Percentiles rank a stretch among this genome's conserved stretches.
phyloP scores from a whole-genome alignment of 2,329 filamentous ascomycete species.

The Claviceps sp. region DNA sequence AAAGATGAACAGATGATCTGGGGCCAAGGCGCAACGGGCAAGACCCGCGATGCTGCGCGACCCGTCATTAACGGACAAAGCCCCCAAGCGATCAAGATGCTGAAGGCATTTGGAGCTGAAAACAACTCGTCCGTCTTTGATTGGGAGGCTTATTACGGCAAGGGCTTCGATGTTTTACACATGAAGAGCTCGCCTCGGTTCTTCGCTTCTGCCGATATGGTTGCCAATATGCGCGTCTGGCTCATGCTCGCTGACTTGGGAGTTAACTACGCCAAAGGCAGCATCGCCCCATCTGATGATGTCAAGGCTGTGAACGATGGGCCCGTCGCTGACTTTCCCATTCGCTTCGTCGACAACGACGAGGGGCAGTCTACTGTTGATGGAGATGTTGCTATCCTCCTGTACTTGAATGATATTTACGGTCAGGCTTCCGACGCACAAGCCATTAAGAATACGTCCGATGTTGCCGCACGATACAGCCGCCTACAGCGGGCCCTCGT shows the following conservation, averaged over 20 bases:
- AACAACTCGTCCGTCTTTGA: constrained; percentile 62
- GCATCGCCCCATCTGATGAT: constrained; percentile 13
- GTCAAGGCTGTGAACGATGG: not conserved
- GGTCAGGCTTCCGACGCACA: constrained; percentile 16
- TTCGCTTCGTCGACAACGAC: constrained; percentile 45
- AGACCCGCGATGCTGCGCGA: constrained; percentile 46
- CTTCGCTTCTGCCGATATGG: constrained; percentile 32
- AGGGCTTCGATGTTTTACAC: constrained; percentile 74
- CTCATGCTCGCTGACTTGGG: constrained; percentile 36
- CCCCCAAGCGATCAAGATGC: constrained; percentile 51
- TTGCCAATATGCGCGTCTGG: constrained; percentile 35
- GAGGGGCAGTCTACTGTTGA: constrained; percentile 29
- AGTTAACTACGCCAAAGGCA: constrained; percentile 33
- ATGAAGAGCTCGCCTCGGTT: constrained; percentile 38
- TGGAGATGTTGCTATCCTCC: constrained; percentile 39
- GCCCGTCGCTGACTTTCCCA: constrained; percentile 11
- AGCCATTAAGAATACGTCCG: constrained; percentile 11
- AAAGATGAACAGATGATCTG: constrained; percentile 57
- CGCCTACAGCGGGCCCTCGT: constrained; percentile 27
- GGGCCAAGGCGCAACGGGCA: constrained; percentile 77
- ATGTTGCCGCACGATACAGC: constrained; percentile 24
- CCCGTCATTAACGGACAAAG: constrained; percentile 57
- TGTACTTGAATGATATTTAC: constrained; percentile 46
- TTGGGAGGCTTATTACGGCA: constrained; percentile 65
- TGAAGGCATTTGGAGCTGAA: constrained; percentile 72